Base-by-base conservation (phyloP, 257 asterid species). In the Lantana camara region DNA sequence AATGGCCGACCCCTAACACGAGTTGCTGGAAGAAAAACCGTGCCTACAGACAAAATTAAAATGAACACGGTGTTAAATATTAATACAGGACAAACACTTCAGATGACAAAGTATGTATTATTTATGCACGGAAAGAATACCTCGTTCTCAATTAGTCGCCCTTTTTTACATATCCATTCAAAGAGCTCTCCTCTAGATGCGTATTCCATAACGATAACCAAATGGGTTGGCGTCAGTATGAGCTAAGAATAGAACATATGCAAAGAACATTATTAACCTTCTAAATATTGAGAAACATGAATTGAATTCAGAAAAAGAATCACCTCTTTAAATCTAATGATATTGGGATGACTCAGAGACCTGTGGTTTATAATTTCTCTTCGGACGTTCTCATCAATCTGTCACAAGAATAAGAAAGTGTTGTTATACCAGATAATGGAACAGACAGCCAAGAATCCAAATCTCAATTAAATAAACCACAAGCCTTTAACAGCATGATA, bases 141-240 rank as follows among this genome's bases (percentile, higher is more conserved):
- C 95, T 88, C 99, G 66, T 94, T 96, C 77, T 94, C 99, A 35
- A 97, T 88, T 77, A 94, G 90, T 24, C 99, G 78, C 53, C 99
- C 99, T 2, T 97, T 97, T 80, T 84, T 94, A 85, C 99, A 94
- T 68, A 94, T 94, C 62, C 95, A 74, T 55, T 94, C 99, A 51
- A 94, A 94, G 17, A 94, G 83, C 80, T 94, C 99, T 24, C 99
- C 99, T 49, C 99, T 97, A 16, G 99, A 78, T 16, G 99, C 99
- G 44, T 82, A 94, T 73, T 94, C 99, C 99, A 94, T 94, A 63
- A 94, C 99, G 71, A 94, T 90, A 16, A 97, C 99, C 88, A 94
- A 74, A 80, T 94, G 99, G 3, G 96, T 87, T 12, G 99, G 99
- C 15, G 97, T 90, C 41, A 90, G 79, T 61, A 93, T 85, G 38